Evolutionary conservation across 148 eudicot species (phyloP).

Genomic region (Selenicereus undatus): DNA sequence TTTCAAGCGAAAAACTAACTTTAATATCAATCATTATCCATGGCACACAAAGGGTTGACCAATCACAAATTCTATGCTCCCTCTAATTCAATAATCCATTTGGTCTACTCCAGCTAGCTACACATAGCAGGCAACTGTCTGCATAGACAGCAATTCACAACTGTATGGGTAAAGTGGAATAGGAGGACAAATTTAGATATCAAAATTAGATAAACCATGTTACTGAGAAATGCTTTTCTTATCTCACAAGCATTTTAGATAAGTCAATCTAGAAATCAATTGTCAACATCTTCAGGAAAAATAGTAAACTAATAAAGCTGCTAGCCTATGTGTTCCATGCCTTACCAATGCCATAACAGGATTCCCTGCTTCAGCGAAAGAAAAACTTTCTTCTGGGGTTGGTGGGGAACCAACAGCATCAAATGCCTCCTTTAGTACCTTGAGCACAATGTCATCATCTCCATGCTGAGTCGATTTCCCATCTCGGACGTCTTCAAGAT

Average conservation of each 20-base stretch:
- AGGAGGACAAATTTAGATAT: background rate
- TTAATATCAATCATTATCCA: background rate
- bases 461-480: conserved; percentile 29
- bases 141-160: background rate
- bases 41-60: background rate
- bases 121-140: background rate
- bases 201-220: background rate
- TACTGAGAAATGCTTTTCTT: background rate
- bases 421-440: conserved; percentile 90
- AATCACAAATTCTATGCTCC: background rate
- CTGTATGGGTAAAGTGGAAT: background rate
- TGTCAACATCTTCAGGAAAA: background rate
- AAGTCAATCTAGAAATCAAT: background rate
- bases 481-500: conserved; percentile 30
- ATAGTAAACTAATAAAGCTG: background rate
- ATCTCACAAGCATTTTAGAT: background rate
- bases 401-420: conserved; percentile 64
- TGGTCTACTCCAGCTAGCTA: background rate
- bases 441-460: conserved; percentile 49
- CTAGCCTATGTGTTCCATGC: background rate
- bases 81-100: background rate
- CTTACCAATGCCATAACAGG: conserved; percentile 96
- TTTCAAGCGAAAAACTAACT: background rate
- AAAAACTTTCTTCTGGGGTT: conserved; percentile 43
- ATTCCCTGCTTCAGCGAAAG: conserved; percentile 90